Base-by-base conservation (phyloP, 805 yeast species). In the Saccharomycopsis fibuligera region DNA sequence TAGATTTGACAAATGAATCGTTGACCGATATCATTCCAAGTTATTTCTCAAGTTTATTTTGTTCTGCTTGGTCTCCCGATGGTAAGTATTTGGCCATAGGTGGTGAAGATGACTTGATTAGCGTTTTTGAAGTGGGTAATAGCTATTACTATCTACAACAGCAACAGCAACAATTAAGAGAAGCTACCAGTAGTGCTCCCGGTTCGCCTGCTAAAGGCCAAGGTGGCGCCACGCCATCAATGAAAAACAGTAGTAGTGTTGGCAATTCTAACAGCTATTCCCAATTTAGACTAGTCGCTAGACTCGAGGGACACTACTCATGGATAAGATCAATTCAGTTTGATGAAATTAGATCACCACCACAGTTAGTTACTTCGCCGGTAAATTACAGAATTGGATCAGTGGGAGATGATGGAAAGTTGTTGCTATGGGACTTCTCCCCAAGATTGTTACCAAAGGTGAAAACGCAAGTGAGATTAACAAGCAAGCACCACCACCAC, bases 11-110 rank as follows among this genome's bases (percentile, higher is more conserved):
- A 22, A 60, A 58, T 4, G 78, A 75, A 52, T 49, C 47, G 9
- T 49, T 74, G 3, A 57, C 76, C 1, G 90, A 82, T 56, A 66
- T 81, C 1, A 62, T 78, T 30, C 78, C 86, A 3, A 74, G 83
- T 31, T 81, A 79, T 57, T 85, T 79, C 60, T 86, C 83, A 31
- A 87, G 88, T 0, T 64, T 82, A 9, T 62, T 74, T 27, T 72
- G 77, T 54, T 60, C 75, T 19, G 68, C 68, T 21, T 73, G 74
- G 55, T 79, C 83, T 1, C 78, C 76, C 14, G 86, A 83, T 35
- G 81, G 79, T 46, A 86, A 87, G 68, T 86, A 78, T 61, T 74
- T 91, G 60, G 98, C 97, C 29, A 89, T 97, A 9, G 99, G 93
- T 54, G 91, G 93, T 42, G 80, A 75, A 59, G 83, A 79, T 62